Evolutionary conservation across 2,329 filamentous ascomycete genomes (phyloP).

Genomic region (Whalleya microplaca): DNA sequence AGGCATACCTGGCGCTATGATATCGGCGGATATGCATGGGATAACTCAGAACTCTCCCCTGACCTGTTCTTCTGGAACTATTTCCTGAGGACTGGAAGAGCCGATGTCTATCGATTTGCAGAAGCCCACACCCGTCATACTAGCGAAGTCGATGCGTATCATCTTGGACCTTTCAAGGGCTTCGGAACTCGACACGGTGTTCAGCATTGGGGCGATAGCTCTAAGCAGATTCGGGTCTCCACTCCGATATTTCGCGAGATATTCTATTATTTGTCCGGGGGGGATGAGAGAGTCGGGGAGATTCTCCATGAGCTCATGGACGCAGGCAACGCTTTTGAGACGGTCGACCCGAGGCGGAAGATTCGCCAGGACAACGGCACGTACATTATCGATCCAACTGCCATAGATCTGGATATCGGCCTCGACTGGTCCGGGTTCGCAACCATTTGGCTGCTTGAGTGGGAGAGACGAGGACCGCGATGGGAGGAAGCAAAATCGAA

Average conservation of each 20-base stretch:
- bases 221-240: constrained; percentile 65
- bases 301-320: constrained; percentile 56
- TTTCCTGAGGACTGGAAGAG: constrained; percentile 61
- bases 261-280: constrained; percentile 60
- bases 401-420: constrained; percentile 55
- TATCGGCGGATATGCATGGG: constrained; percentile 66
- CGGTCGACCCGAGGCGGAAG: constrained; percentile 61
- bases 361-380: constrained; percentile 53
- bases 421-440: constrained; percentile 64
- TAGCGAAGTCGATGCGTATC: constrained; percentile 65
- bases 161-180: constrained; percentile 60
- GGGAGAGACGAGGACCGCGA: constrained; percentile 58
- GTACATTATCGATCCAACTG: constrained; percentile 48
- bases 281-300: constrained; percentile 61
- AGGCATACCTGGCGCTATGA: constrained; percentile 67
- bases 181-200: constrained; percentile 66
- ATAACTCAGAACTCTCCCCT: constrained; percentile 65
- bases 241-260: constrained; percentile 60
- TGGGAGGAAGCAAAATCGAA: constrained; percentile 57
- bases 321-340: constrained; percentile 54
- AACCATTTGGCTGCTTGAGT: constrained; percentile 61
- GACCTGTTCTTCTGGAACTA: constrained; percentile 67
- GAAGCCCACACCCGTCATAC: constrained; percentile 63
- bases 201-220: constrained; percentile 63
- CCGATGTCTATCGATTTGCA: constrained; percentile 61